Evolutionary conservation across 192 early-diverging fungal genomes (phyloP).

Genomic region (Endogone sp.): DNA sequence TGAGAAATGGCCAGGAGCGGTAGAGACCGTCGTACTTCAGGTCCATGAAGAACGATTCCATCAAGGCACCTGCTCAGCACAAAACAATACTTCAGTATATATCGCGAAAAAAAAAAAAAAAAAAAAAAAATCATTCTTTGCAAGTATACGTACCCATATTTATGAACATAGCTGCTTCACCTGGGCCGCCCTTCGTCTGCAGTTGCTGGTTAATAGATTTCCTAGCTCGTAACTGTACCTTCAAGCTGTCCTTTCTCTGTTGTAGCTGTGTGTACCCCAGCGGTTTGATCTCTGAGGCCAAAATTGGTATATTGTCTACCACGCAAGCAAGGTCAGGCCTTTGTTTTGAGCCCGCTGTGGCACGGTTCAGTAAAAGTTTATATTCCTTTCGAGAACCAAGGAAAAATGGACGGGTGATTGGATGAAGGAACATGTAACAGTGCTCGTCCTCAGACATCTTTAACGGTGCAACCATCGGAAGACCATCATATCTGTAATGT

Average conservation of each 20-base stretch:
- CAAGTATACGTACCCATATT: slow-evolving; percentile 16
- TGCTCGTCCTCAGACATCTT: slow-evolving; percentile 16
- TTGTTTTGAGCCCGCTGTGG: not conserved
- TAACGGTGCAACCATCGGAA: slow-evolving; percentile 19
- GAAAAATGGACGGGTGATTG: slow-evolving; percentile 14
- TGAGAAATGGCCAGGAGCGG: slow-evolving; percentile 15
- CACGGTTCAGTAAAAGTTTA: slow-evolving; percentile 5
- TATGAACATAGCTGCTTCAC: slow-evolving; percentile 8
- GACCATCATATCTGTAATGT: slow-evolving; percentile 17
- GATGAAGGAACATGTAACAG: slow-evolving; percentile 11
- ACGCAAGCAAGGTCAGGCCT: slow-evolving; percentile 14
- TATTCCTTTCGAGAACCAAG: slow-evolving; percentile 1
- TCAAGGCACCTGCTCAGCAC: slow-evolving; percentile 7
- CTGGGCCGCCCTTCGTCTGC: slow-evolving; percentile 10
- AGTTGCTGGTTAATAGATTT: slow-evolving; percentile 18
- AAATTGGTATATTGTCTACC: slow-evolving; percentile 7
- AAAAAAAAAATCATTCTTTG: not conserved
- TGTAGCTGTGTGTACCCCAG: slow-evolving; percentile 7
- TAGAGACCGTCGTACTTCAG: slow-evolving; percentile 20
- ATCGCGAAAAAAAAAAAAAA: not conserved
- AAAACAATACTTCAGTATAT: slow-evolving; percentile 10
- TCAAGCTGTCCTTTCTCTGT: slow-evolving; percentile 9
- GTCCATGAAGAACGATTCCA: slow-evolving; percentile 15
- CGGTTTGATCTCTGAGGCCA: slow-evolving; percentile 17
- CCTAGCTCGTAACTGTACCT: slow-evolving; percentile 5